A percentile compares a stretch with the other conserved stretches of the same genome.
phyloP scores from a whole-genome alignment of 129 eudicot genomes.

The Tagetes patula region DNA sequence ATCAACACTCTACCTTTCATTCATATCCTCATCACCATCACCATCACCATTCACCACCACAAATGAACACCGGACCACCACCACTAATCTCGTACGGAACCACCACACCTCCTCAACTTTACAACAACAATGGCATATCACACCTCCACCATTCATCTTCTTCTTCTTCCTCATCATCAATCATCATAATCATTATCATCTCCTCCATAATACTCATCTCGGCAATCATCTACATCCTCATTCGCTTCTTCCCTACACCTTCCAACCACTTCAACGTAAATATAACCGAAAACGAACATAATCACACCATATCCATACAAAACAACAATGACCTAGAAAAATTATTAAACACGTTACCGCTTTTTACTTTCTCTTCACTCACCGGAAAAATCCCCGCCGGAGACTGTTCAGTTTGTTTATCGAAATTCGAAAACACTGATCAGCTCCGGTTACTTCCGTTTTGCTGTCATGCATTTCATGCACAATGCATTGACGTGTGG shows the following conservation, averaged over 20 bases:
- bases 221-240: slow-evolving; percentile 53
- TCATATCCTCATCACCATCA: slow-evolving; percentile 13
- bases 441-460: slow-evolving; percentile 72
- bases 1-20: slow-evolving; percentile 22
- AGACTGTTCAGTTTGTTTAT: slow-evolving; percentile 76
- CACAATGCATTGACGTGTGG: slow-evolving; percentile 75
- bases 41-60: slow-evolving; percentile 1
- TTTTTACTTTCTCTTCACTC: slow-evolving; percentile 61
- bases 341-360: slow-evolving; percentile 46
- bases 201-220: slow-evolving; percentile 58
- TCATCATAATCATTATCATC: slow-evolving; percentile 42
- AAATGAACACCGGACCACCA: slow-evolving; percentile 27
- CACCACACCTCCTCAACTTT: slow-evolving; percentile 6
- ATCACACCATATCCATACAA: slow-evolving; percentile 19
- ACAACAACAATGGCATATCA: slow-evolving; percentile 19
- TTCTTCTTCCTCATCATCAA: slow-evolving; percentile 13
- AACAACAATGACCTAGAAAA: slow-evolving; percentile 1
- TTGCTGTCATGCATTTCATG: slow-evolving; percentile 92
- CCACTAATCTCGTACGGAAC: slow-evolving; percentile 17
- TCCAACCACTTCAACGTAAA: slow-evolving; percentile 37
- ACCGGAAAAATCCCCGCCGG: slow-evolving; percentile 55
- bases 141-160: slow-evolving; percentile 26
- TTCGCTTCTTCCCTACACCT: slow-evolving; percentile 26
- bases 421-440: slow-evolving; percentile 58
- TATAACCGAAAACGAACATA: background rate